A percentile compares a stretch with the other conserved stretches of the same genome.
phyloP scores from a whole-genome alignment of 2,329 filamentous ascomycete species.

The Bipolaris sorokiniana region DNA sequence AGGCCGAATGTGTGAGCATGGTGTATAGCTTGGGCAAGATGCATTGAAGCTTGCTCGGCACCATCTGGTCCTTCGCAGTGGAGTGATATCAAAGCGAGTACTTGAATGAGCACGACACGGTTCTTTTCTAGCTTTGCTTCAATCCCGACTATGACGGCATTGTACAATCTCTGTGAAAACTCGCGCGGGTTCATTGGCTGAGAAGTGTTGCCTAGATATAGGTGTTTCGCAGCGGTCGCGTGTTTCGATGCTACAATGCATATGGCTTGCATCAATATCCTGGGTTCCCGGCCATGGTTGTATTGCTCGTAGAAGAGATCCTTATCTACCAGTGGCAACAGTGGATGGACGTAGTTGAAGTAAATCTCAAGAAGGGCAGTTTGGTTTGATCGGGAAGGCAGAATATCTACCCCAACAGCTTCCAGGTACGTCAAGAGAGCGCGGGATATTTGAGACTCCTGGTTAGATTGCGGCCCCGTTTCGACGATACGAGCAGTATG shows the following conservation, averaged over 20 bases:
- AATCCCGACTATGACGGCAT: constrained; percentile 51
- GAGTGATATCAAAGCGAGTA: constrained; percentile 55
- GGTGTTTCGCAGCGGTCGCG: constrained; percentile 49
- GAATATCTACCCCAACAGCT: constrained; percentile 44
- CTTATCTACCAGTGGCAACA: constrained; percentile 56
- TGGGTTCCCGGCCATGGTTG: constrained; percentile 44
- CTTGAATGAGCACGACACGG: constrained; percentile 55
- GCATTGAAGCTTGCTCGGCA: constrained; percentile 55
- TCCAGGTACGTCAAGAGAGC: constrained; percentile 48
- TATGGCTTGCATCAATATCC: constrained; percentile 53
- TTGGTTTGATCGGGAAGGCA: constrained; percentile 46
- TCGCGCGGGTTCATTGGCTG: constrained; percentile 49
- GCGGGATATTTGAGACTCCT: constrained; percentile 41
- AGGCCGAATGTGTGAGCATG: constrained; percentile 58
- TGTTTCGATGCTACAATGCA: constrained; percentile 58
- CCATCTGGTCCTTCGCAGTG: constrained; percentile 57
- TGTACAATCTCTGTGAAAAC: constrained; percentile 55
- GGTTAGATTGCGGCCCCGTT: constrained; percentile 39
- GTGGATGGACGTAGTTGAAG: constrained; percentile 54
- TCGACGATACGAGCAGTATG: constrained; percentile 35
- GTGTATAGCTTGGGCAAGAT: constrained; percentile 57
- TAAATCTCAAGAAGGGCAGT: constrained; percentile 53
- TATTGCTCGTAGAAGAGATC: constrained; percentile 50
- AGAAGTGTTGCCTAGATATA: constrained; percentile 47
- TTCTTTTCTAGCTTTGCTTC: constrained; percentile 53